Conservation (phyloP, 2,329 filamentous ascomycete species). For the Aspergillus aculeatus region DNA sequence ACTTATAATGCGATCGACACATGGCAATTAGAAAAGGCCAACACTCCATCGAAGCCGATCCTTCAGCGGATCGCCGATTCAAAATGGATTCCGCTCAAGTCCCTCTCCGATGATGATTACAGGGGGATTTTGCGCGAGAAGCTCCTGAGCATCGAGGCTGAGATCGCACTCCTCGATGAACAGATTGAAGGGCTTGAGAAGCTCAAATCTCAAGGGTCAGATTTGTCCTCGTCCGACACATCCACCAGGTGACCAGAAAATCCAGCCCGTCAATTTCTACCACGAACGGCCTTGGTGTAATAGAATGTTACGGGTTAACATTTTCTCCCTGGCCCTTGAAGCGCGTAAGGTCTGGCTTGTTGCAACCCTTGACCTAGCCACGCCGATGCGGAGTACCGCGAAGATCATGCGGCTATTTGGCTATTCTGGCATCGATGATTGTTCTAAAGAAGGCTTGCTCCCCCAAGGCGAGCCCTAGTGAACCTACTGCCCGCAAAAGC, state of each 20-base stretch:
- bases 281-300: not conserved
- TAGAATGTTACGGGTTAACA: not conserved
- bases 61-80: slow-evolving; percentile 56
- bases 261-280: not conserved
- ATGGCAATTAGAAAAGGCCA: slow-evolving; percentile 42
- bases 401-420: not conserved
- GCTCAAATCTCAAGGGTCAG: slow-evolving; percentile 13
- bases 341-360: not conserved
- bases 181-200: slow-evolving; percentile 59
- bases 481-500: not conserved
- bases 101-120: slow-evolving; percentile 72
- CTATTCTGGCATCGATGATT: not conserved
- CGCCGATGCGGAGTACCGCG: not conserved
- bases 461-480: not conserved
- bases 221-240: not conserved
- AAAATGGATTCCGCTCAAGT: slow-evolving; percentile 69
- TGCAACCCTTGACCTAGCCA: not conserved
- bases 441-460: not conserved
- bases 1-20: slow-evolving; percentile 54
- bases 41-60: slow-evolving; percentile 41
- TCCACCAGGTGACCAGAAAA: not conserved
- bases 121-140: slow-evolving; percentile 68
- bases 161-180: slow-evolving; percentile 77
- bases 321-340: not conserved
- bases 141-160: slow-evolving; percentile 67